These are phyloP conservation scores for Bremia lactucae DNA, from an alignment of 352 stramenopile genomes.

Conservation along the genomic window DNA sequence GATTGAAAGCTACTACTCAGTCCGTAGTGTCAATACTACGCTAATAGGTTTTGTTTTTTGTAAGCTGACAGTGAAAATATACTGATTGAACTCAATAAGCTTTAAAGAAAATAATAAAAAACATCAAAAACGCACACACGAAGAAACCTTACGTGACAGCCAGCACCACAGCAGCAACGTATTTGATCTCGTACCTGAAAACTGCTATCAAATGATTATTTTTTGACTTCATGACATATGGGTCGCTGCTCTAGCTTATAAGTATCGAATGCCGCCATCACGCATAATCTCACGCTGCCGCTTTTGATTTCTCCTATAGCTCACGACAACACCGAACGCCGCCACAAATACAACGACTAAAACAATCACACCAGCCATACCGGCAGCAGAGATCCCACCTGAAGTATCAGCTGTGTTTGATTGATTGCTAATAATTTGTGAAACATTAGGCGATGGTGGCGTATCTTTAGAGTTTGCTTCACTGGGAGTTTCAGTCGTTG, in stretches of 20 bases:
- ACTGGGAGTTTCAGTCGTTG: too few species aligned
- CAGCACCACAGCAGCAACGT: too few species aligned
- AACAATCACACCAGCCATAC: slow-evolving; percentile 48
- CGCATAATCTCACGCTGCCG: slow-evolving; percentile 72
- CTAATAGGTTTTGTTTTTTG: too few species aligned
- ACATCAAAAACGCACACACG: too few species aligned
- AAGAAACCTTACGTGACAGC: too few species aligned
- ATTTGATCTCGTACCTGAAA: background rate
- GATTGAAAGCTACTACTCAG: too few species aligned
- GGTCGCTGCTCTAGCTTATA: slow-evolving; percentile 19
- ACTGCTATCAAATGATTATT: too few species aligned
- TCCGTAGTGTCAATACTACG: too few species aligned
- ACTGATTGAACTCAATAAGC: too few species aligned
- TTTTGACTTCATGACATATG: background rate
- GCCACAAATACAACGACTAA: slow-evolving; percentile 42
- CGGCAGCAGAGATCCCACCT: slow-evolving; percentile 35
- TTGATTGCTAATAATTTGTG: slow-evolving; percentile 29
- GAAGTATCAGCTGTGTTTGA: slow-evolving; percentile 15
- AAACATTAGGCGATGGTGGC: background rate
- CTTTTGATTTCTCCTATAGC: slow-evolving; percentile 72
- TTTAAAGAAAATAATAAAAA: too few species aligned
- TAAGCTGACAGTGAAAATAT: too few species aligned
- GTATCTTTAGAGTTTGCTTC: background rate
- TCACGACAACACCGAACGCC: slow-evolving; percentile 40
- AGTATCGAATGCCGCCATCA: slow-evolving; percentile 33